Conservation (phyloP, 208 protist genomes). For the Trypanosoma scelopori region DNA sequence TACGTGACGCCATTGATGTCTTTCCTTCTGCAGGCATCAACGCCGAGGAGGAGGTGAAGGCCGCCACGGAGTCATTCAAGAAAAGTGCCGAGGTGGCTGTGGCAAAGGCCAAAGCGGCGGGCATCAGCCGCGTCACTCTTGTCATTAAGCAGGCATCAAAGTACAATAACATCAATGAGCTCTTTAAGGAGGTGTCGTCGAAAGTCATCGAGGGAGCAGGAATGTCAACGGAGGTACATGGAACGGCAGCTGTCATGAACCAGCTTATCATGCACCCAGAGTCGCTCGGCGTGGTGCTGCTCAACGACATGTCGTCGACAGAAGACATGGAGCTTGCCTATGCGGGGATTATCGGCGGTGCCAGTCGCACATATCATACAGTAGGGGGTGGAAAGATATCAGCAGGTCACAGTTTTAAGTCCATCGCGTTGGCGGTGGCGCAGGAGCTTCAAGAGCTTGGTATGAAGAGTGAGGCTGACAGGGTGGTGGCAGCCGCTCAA, state of each 20-base stretch:
- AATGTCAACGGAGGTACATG: constrained; percentile 48
- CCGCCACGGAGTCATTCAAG: constrained; percentile 46
- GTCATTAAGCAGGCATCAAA: constrained; percentile 75
- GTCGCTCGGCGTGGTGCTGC: constrained; percentile 57
- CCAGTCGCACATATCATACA: constrained; percentile 61
- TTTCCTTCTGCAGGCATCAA: constrained; percentile 68
- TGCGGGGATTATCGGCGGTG: constrained; percentile 69
- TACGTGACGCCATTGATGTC: constrained; percentile 79
- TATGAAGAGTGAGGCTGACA: constrained; percentile 62
- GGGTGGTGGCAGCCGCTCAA: constrained; percentile 57
- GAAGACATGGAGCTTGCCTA: constrained; percentile 75
- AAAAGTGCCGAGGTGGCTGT: constrained; percentile 71
- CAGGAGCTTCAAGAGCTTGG: constrained; percentile 65
- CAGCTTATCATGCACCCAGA: constrained; percentile 76
- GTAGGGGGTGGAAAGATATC: constrained; percentile 49
- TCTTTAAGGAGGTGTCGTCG: constrained; percentile 56
- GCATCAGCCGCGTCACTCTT: constrained; percentile 63
- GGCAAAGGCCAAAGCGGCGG: constrained; percentile 53
- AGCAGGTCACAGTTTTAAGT: constrained; percentile 78
- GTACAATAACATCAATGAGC: constrained; percentile 64
- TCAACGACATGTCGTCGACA: constrained; percentile 66
- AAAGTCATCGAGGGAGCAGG: constrained; percentile 62
- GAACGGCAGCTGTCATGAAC: constrained; percentile 62
- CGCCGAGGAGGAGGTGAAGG: constrained; percentile 42
- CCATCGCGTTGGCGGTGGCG: constrained; percentile 64